Evolutionary conservation across 768 basidiomycete genomes (phyloP).

Genomic region (Saitozyma sp.): DNA sequence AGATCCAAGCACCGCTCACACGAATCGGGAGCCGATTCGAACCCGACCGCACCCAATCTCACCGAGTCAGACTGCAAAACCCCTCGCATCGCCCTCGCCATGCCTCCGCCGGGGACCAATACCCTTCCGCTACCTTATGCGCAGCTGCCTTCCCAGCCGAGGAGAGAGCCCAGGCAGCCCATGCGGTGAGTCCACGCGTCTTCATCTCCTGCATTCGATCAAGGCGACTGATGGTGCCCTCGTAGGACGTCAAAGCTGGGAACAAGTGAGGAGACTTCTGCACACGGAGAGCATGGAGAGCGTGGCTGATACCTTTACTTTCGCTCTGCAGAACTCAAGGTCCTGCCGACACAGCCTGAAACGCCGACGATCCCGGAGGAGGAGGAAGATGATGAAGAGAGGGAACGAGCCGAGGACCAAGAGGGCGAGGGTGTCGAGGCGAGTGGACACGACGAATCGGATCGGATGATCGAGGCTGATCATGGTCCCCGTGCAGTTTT

Average conservation of each 20-base stretch:
- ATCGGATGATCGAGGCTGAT: background rate
- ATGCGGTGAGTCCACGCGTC: slow-evolving; percentile 39
- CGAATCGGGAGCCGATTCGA: background rate
- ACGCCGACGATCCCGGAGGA: slow-evolving; percentile 40
- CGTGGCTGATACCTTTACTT: slow-evolving; percentile 2
- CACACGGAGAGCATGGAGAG: no score
- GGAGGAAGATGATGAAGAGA: slow-evolving; percentile 46
- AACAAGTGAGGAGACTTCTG: slow-evolving; percentile 28
- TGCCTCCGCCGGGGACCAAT: slow-evolving; percentile 30
- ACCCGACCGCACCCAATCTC: background rate
- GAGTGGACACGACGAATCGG: slow-evolving; percentile 7
- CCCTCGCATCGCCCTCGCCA: background rate
- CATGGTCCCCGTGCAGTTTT: slow-evolving; percentile 60
- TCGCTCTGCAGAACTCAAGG: slow-evolving; percentile 45
- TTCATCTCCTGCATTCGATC: background rate
- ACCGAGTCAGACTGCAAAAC: no score
- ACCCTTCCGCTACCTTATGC: slow-evolving; percentile 49
- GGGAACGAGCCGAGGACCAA: slow-evolving; percentile 22
- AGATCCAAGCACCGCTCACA: background rate
- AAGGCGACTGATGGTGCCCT: background rate
- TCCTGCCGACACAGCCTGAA: slow-evolving; percentile 49
- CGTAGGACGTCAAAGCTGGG: slow-evolving; percentile 50
- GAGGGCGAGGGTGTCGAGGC: slow-evolving; percentile 50
- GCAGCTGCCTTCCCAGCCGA: slow-evolving; percentile 33
- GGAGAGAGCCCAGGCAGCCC: slow-evolving; percentile 48